A percentile compares a stretch with the other conserved stretches of the same genome.
Evolutionary conservation across 495 filamentous ascomycete species (phyloP).

Genomic region (Aspergillus cavernicola): DNA sequence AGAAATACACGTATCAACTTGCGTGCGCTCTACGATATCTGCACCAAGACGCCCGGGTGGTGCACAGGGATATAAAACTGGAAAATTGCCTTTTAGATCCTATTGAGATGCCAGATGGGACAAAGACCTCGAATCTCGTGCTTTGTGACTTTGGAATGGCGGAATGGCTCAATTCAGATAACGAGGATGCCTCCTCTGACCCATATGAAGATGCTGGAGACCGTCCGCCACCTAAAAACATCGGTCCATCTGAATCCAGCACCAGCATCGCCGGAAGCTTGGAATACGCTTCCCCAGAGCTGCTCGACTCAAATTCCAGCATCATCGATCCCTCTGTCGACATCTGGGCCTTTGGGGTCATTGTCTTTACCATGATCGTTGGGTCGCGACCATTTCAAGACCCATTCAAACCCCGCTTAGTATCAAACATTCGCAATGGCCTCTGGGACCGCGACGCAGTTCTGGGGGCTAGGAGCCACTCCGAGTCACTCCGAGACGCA

Average conservation of each 20-base stretch:
- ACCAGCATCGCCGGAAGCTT: conserved; percentile 59
- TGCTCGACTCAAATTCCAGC: conserved; percentile 46
- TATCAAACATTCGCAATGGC: conserved; percentile 57
- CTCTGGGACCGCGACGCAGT: conserved; percentile 57
- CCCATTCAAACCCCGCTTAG: conserved; percentile 54
- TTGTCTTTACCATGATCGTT: conserved; percentile 59
- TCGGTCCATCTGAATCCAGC: conserved; percentile 54
- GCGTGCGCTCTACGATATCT: conserved; percentile 68
- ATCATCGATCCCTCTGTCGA: conserved; percentile 57
- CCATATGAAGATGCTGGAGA: conserved; percentile 46
- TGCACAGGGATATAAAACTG: conserved; percentile 73
- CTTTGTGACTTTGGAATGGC: conserved; percentile 77
- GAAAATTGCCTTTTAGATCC: conserved; percentile 73
- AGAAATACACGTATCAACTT: conserved; percentile 64
- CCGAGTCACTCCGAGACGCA: conserved; percentile 27
- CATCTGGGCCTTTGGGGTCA: conserved; percentile 71
- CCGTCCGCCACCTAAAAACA: conserved; percentile 43
- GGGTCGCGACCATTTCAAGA: conserved; percentile 68
- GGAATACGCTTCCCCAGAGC: conserved; percentile 63
- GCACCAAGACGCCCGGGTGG: conserved; percentile 67
- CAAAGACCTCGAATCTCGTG: conserved; percentile 51
- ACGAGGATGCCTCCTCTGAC: conserved; percentile 45
- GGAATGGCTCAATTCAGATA: conserved; percentile 61
- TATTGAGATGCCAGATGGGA: conserved; percentile 41
- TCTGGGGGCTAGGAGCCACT: conserved; percentile 30